Base-by-base conservation (phyloP, 2,329 filamentous ascomycete species). In the Pseudocercospora macadamiae region DNA sequence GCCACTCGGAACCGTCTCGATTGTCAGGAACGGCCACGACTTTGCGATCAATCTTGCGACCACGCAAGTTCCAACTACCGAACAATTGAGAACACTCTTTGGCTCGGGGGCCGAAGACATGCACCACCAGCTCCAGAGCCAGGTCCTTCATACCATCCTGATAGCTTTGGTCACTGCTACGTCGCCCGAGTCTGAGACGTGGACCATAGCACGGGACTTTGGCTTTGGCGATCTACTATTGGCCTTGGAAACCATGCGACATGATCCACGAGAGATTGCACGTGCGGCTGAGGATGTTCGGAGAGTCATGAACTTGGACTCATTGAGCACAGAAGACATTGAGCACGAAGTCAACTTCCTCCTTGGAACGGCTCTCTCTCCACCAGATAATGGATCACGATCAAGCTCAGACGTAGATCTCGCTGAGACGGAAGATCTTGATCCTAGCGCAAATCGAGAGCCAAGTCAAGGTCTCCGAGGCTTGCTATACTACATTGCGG, bases 401-500 rank as follows among this genome's bases (percentile, higher is more conserved):
- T 39, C 55, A n/a, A 53, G 48, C 6, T 59, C 63, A 28, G 64
- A 53, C 1, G 39, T 59, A 18, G 58, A 61, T 48, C 58, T 54
- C 10, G 66, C 64, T 5, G 70, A 71, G 23, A 72, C 70, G 3
- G 63, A 71, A 49, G 61, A 62, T 21, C 56, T 65, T 19, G 64
- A 67, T 7, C 25, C 47, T n/a, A 62, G 54, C 19, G 47, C 53
- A 23, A 45, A 61, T 5, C 56, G 39, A 32, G 68, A 71, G 45
- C 68, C 69, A 3, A 68, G 63, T 21, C 69, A 74, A 55, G 67
- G 66, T 3, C 57, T 74, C 6, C 73, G 73, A 57, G 68, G 70
- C 25, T 80, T 97, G 2, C 81, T 97, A 1, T 97, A 96, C 71
- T 86, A 93, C 59, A 96, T 97, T 47, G 96, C 93, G 0, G 93